phyloP scores from a whole-genome alignment of 2,329 filamentous ascomycete species.

The Botryotinia calthae region DNA sequence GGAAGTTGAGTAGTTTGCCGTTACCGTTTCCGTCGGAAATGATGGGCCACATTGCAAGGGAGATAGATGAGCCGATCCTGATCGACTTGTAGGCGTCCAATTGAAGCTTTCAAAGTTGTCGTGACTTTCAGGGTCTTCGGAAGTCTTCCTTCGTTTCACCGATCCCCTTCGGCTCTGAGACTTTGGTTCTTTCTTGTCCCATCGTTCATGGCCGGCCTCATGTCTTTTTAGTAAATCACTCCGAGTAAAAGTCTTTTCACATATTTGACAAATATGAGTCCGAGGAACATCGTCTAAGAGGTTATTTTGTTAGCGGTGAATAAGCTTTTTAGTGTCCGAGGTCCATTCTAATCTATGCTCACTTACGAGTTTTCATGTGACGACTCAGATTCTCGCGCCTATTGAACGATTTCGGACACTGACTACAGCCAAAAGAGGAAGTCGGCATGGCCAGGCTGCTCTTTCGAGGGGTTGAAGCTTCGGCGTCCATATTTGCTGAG shows the following conservation, averaged over 20 bases:
- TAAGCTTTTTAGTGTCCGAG: neutral
- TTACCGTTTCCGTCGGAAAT: neutral
- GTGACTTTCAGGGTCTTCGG: neutral
- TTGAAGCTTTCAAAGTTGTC: neutral
- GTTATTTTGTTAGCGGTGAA: conserved; percentile 13
- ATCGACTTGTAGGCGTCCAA: neutral
- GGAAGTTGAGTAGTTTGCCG: neutral
- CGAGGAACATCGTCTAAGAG: conserved; percentile 23
- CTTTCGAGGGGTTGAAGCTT: neutral
- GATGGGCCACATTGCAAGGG: neutral
- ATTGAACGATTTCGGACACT: conserved; percentile 8
- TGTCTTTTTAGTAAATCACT: conserved; percentile 33
- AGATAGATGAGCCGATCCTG: conserved; percentile 11
- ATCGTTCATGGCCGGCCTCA: conserved; percentile 31
- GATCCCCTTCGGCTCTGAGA: conserved; percentile 1
- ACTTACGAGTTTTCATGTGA: conserved; percentile 16
- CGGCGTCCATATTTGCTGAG: neutral
- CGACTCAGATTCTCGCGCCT: conserved; percentile 11
- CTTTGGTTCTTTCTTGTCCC: conserved; percentile 25
- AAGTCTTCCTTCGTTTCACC: conserved; percentile 25
- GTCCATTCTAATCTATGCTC: neutral
- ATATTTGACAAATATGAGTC: conserved; percentile 30
- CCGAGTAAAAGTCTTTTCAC: conserved; percentile 32
- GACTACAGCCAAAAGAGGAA: conserved; percentile 1
- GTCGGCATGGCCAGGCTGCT: neutral